Base-by-base conservation (phyloP, 1,284 basidiomycete genomes). In the Puccinia coronata region DNA sequence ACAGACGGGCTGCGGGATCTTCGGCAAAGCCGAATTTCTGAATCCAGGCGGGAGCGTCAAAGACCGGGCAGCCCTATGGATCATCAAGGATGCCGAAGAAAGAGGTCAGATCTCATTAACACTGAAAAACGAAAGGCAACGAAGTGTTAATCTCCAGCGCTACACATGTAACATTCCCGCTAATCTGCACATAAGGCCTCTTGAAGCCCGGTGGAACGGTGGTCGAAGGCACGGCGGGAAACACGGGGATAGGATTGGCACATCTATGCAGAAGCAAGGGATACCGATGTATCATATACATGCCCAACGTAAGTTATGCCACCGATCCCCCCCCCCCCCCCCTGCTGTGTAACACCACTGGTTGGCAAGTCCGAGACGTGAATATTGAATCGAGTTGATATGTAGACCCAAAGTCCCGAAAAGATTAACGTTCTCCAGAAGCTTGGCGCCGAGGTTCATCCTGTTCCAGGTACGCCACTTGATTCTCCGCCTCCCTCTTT, bases 41-140 rank as follows among this genome's bases (percentile, higher is more conserved):
- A 97, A 98, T 85, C 97, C 97, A 0, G 97, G 97, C n/a, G 97
- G 97, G 63, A 96, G 94, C 83, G 95, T 99, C 84, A 99, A 99
- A 88, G 96, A 99, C 86, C 92, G 96, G 82, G 96, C 96, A 55
- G 96, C 96, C 0, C 90, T 98, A 28, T 96, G 93, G 82, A 90
- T 99, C 78, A 88, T 99, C 78, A 89, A 89, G 82, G 92, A 97
- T 86, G 97, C 97, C 3, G 96, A 99, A 88, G 89, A 92, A 85
- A 90, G 90, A 84, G 95, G 93, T 84, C 86, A 88, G 93, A 92
- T 84, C 85, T 90, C 88, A 9, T 6, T 25, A 25, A 11, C 9
- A 9, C 57, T 23, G n/a, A 59, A 59, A n/a, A 23, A 23, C 8
- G n/a, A 59, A 23, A 8, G 9, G 8, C 43, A 47, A 47, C 16